Conservation (phyloP, 176 grass and related monocot species). For the Eragrostis curvula region DNA sequence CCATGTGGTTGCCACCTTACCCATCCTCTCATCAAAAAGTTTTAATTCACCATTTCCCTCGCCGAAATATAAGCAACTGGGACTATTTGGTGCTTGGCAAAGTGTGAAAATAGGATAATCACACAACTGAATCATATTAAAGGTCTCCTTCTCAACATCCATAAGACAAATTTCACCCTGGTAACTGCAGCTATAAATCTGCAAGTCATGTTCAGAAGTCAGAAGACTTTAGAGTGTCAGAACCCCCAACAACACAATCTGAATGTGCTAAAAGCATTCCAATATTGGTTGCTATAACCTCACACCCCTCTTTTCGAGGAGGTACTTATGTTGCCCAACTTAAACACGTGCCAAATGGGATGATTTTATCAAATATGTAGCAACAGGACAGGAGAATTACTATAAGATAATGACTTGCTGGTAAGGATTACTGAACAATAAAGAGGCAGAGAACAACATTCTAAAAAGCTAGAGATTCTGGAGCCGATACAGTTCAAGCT, state of each 20-base stretch:
- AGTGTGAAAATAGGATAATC: conserved; percentile 63
- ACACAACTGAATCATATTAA: conserved; percentile 56
- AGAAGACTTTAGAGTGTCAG: conserved; percentile 2
- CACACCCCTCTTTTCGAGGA: neutral
- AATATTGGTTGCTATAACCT: neutral
- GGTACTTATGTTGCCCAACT: neutral
- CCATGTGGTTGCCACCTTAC: conserved; percentile 62
- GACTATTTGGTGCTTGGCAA: conserved; percentile 55
- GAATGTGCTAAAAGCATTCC: neutral
- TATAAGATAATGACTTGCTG: neutral
- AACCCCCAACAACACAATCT: neutral
- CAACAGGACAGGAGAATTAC: neutral
- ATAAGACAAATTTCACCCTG: conserved; percentile 73
- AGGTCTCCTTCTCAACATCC: conserved; percentile 76
- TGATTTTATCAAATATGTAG: neutral
- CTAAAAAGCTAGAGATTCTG: neutral
- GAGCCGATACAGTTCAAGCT: neutral
- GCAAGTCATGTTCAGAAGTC: conserved; percentile 3
- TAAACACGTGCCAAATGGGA: neutral
- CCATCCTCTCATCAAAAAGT: conserved; percentile 64
- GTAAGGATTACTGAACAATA: neutral
- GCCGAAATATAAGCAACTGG: conserved; percentile 63
- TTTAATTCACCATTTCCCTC: conserved; percentile 57
- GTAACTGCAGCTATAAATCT: conserved; percentile 88
- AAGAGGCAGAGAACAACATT: neutral